Evolutionary conservation across 441 rosid genomes (phyloP), one percentile per base, ranked within the genome.

Genomic region (Kokia cookei): DNA sequence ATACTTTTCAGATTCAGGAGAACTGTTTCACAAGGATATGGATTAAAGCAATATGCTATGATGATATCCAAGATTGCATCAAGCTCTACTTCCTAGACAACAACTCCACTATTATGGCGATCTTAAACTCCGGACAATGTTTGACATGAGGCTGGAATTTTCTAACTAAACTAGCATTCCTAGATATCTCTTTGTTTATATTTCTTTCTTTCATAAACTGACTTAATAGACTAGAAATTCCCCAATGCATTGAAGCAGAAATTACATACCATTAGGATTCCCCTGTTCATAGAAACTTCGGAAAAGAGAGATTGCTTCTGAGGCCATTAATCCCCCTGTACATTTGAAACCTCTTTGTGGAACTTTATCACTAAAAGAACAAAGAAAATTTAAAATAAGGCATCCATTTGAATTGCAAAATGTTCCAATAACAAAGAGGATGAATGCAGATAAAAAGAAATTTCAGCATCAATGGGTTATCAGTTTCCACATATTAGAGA

Each of bases 281-380:
- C 94, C 96, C 77, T 86, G 94, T 78, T 91, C 96, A 64, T 91
- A 90, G 82, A 91, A 93, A 79, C 78, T 82, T 78, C 84, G 84
- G 62, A 93, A 79, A 35, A 92, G 92, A 75, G 90, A 83, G 40
- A 90, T 76, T 7, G 92, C 91, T 87, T 90, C 89, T 3, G 75
- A 83, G 76, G 95, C 93, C 92, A 86, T 83, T 76, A 94, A 74
- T 75, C 97, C 93, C 75, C 93, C 91, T 13, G 17, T 82, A 75
- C 91, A 86, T 75, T 90, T 85, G 81, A 87, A 93, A 77, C 86
- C 83, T 84, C 85, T 72, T 60, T 71, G 75, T 2, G 68, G 80
- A 74, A 42, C 73, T 69, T 78, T 84, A 60, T 73, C 83, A 27
- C 87, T 86, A 32, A 60, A 77, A 61, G 75, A 45, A n/a, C 22